Evolutionary conservation across 2,329 filamentous ascomycete species (phyloP).

Genomic region (Stagonosporopsis chrysanthemi): DNA sequence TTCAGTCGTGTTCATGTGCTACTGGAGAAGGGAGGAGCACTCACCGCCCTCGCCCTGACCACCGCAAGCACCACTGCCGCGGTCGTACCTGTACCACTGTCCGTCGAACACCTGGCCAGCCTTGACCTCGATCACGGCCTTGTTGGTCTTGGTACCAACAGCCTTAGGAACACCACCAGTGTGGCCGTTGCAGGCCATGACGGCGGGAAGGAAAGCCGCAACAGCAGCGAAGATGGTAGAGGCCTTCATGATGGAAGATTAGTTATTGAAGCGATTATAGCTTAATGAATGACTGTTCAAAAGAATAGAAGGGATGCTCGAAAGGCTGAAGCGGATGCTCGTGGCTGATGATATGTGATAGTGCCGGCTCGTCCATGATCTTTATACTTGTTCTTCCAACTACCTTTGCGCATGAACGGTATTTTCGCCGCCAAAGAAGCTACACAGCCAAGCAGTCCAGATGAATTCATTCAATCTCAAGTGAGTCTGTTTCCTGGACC

Average conservation of each 20-base stretch:
- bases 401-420: not conserved
- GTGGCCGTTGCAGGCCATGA: constrained; percentile 36
- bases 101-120: constrained; percentile 37
- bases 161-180: constrained; percentile 35
- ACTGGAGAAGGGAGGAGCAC: not conserved
- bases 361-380: not conserved
- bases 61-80: constrained; percentile 35
- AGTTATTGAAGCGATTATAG: constrained; percentile 1
- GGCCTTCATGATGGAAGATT: constrained; percentile 25
- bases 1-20: not conserved
- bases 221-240: constrained; percentile 19
- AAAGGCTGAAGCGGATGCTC: constrained; percentile 5
- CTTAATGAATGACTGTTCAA: constrained; percentile 5
- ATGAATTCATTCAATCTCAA: constrained; percentile 13
- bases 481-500: not conserved
- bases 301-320: not conserved
- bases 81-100: constrained; percentile 36
- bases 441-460: constrained; percentile 4
- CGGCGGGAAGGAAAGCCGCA: constrained; percentile 29
- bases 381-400: constrained; percentile 16
- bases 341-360: constrained; percentile 10
- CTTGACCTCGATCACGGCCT: constrained; percentile 34
- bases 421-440: not conserved
- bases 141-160: constrained; percentile 37
- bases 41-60: constrained; percentile 31